Evolutionary conservation across 768 basidiomycete species (phyloP), one percentile per base, ranked within the genome.

Genomic region (Rhodosporidiobolus sp.): DNA sequence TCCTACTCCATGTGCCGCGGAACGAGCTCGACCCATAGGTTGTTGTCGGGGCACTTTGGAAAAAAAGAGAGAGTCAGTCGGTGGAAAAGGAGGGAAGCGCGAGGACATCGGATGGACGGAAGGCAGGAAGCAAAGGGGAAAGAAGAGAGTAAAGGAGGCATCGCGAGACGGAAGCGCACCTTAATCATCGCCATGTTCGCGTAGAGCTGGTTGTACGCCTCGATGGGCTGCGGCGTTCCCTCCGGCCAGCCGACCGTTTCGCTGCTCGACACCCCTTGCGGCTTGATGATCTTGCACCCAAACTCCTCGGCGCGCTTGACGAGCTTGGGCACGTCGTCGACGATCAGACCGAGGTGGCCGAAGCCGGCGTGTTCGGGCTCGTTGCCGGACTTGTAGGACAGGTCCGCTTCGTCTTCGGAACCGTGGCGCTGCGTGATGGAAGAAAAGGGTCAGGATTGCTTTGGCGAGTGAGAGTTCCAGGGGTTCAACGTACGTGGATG

Each of bases 221-320:
- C 57, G 50, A 74, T 74, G 14, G 73, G 73, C n/a, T 63, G 43
- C 9, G 73, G 73, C 45, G 69, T 74, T 1, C 69, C 73, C 5
- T 62, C 49, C 0, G 73, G 73, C 73, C 73, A 74, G 20, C 69
- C 73, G 20, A 70, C 69, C 26, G 73, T 74, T 56, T 74, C 73
- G 20, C 61, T 56, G 0, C 56, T 55, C 30, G 60, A 52, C 19
- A 54, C 49, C 12, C 73, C 73, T 49, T 74, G 73, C 19, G 49
- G 50, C 58, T 74, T 74, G 69, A 70, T 50, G 62, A 74, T 43
- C 52, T 70, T 67, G 69, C 69, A 67, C 1, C 73, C 73, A 57
- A 16, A 19, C 10, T 30, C 69, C 17, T 54, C 7, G 5, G 69
- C 69, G 12, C 69, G 69, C 56, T 50, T 26, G n/a, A 74, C 69